Evolutionary conservation across 352 stramenopile genomes (phyloP).

Genomic region (Elongisporangium anandrum): DNA sequence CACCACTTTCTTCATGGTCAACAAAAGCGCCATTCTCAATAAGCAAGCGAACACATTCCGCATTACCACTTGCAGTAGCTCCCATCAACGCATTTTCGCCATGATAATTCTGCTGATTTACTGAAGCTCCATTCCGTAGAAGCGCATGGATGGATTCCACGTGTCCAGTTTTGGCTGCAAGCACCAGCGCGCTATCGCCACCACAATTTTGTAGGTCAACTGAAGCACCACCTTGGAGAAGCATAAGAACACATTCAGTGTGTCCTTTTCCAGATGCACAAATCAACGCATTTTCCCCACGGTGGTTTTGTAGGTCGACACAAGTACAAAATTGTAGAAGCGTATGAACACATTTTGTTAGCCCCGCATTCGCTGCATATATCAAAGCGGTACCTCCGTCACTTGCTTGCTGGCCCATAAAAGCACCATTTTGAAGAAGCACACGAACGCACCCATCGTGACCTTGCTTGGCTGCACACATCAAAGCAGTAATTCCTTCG

Average conservation of each 20-base stretch:
- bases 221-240: conserved; percentile 16
- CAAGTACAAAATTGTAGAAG: conserved; percentile 9
- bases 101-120: not conserved
- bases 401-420: conserved; percentile 6
- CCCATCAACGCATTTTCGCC: not conserved
- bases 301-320: conserved; percentile 13
- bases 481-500: not conserved
- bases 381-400: conserved; percentile 18
- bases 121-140: not conserved
- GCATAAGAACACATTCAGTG: conserved; percentile 7
- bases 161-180: too few species aligned
- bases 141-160: too few species aligned
- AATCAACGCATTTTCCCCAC: conserved; percentile 12
- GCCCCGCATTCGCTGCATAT: conserved; percentile 10
- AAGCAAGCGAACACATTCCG: not conserved
- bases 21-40: not conserved
- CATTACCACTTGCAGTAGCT: not conserved
- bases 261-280: conserved; percentile 14
- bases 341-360: conserved; percentile 8
- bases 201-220: not conserved
- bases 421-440: conserved; percentile 10
- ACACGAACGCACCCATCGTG: conserved; percentile 1
- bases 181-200: not conserved
- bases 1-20: not conserved
- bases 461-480: conserved; percentile 2